These are phyloP conservation scores for Paxillus ammoniavirescens DNA, from an alignment of 768 basidiomycete species.

Conservation along the genomic window DNA sequence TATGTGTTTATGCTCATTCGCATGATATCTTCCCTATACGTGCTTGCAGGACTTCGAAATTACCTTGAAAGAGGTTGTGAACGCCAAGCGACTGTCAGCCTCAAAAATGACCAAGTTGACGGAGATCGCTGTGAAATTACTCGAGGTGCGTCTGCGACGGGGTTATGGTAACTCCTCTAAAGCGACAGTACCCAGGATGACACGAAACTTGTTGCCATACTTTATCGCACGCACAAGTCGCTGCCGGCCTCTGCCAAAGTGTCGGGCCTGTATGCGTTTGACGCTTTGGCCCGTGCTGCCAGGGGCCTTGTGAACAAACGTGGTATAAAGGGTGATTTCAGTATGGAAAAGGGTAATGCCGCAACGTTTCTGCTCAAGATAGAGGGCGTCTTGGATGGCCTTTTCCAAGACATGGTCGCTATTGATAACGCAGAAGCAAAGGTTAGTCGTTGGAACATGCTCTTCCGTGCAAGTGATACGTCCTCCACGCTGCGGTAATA, in stretches of 20 bases:
- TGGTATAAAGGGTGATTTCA: slow-evolving; percentile 52
- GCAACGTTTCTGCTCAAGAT: slow-evolving; percentile 87
- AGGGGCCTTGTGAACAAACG: slow-evolving; percentile 66
- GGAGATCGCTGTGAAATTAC: slow-evolving; percentile 70
- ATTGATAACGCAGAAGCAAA: slow-evolving; percentile 69
- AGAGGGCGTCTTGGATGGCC: slow-evolving; percentile 85
- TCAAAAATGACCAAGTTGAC: slow-evolving; percentile 82
- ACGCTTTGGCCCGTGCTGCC: slow-evolving; percentile 87
- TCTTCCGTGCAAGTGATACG: slow-evolving; percentile 3
- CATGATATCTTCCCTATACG: not conserved
- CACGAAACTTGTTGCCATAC: slow-evolving; percentile 80
- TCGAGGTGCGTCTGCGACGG: slow-evolving; percentile 55
- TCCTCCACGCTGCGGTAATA: not conserved
- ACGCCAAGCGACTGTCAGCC: slow-evolving; percentile 79
- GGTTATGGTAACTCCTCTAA: not conserved
- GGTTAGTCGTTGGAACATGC: slow-evolving; percentile 57
- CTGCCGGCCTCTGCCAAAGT: slow-evolving; percentile 69
- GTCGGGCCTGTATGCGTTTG: slow-evolving; percentile 89
- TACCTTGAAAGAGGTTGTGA: slow-evolving; percentile 77
- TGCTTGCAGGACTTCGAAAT: slow-evolving; percentile 71
- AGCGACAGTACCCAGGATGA: slow-evolving; percentile 55
- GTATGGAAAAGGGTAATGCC: slow-evolving; percentile 60
- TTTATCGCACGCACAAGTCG: slow-evolving; percentile 88
- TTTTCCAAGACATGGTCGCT: slow-evolving; percentile 81
- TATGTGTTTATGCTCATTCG: slow-evolving; percentile 14